Conservation (phyloP, 2,329 filamentous ascomycete genomes). For the Aspergillus latus region DNA sequence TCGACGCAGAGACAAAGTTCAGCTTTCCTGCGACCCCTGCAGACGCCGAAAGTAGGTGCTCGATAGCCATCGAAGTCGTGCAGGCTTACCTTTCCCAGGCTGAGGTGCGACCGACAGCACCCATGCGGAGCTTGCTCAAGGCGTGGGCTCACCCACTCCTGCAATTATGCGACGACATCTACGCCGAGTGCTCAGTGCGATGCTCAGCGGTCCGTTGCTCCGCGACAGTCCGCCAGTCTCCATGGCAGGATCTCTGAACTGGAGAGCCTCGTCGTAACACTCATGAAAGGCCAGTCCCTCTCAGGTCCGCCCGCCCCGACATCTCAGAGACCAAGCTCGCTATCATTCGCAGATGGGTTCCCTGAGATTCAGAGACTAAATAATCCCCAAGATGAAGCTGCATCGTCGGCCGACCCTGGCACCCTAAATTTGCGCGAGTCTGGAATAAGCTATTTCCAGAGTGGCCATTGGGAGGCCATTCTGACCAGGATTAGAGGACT, state of each 20-base stretch:
- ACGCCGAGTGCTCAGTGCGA: not conserved
- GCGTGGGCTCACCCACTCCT: too few relatives aligned
- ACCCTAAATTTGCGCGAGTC: not conserved
- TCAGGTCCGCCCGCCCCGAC: not conserved
- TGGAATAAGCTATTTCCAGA: constrained; percentile 1
- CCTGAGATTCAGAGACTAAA: not conserved
- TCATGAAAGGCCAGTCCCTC: not conserved
- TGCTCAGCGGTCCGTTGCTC: not conserved
- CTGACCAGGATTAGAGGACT: not conserved
- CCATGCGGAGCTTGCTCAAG: too few relatives aligned
- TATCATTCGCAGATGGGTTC: not conserved
- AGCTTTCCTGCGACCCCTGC: constrained; percentile 1
- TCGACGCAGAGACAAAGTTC: constrained; percentile 1
- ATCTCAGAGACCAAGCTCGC: not conserved
- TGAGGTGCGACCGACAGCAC: too few relatives aligned
- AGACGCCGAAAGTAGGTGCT: constrained; percentile 4
- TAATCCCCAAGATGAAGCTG: not conserved
- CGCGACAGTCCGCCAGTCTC: not conserved
- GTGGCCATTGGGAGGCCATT: constrained; percentile 2
- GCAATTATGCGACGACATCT: not conserved
- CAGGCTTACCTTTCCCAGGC: not conserved
- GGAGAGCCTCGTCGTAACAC: not conserved
- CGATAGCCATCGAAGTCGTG: not conserved
- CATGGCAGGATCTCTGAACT: not conserved
- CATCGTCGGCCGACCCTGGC: not conserved